Percentiles rank a stretch among this genome's conserved stretches.
Evolutionary conservation across 257 asterid species (phyloP).

Genomic region (Forsythia viridissima): DNA sequence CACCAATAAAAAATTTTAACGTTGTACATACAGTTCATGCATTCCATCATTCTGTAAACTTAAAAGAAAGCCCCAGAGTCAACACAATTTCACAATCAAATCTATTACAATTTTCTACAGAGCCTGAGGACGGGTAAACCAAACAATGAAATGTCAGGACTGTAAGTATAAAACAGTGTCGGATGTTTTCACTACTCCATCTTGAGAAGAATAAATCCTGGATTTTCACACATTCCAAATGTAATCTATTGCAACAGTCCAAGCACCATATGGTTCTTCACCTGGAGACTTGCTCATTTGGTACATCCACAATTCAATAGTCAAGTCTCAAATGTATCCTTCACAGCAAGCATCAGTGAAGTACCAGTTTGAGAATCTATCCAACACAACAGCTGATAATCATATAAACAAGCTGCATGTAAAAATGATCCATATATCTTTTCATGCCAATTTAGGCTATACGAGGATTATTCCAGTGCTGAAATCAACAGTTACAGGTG

Average conservation of each 20-base stretch:
- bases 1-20: not conserved
- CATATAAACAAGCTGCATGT: not conserved
- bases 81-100: slow-evolving; percentile 9
- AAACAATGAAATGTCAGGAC: not conserved
- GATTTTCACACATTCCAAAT: not conserved
- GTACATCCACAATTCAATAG: not conserved
- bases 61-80: not conserved
- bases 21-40: slow-evolving; percentile 4
- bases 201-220: not conserved
- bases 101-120: not conserved
- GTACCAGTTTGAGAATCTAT: not conserved
- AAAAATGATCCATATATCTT: not conserved
- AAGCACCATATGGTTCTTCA: not conserved
- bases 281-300: not conserved
- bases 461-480: not conserved
- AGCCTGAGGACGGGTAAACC: not conserved
- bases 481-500: not conserved
- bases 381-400: not conserved
- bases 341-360: not conserved
- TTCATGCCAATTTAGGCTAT: not conserved
- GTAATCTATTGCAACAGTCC: not conserved
- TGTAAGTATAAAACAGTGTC: not conserved
- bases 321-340: not conserved
- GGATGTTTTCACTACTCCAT: not conserved
- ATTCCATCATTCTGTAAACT: not conserved